Evolutionary conservation across 768 basidiomycete genomes (phyloP).

Genomic region (Leccinum aurantiacum): DNA sequence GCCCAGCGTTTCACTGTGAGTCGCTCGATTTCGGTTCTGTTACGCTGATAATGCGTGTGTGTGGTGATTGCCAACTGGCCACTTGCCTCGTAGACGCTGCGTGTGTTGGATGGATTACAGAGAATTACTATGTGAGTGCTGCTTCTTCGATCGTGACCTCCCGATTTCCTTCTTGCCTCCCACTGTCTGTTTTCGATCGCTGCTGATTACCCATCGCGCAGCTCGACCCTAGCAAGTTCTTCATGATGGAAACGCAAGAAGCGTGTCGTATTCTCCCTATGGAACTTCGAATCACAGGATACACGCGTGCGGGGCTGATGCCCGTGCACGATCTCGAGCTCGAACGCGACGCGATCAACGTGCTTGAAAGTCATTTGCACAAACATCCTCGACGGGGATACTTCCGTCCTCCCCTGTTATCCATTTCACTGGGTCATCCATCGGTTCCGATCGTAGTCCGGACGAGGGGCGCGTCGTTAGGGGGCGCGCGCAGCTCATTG

Average conservation of each 20-base stretch:
- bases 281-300: slow-evolving; percentile 43
- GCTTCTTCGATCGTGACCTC: background rate
- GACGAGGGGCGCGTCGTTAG: slow-evolving; percentile 35
- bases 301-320: slow-evolving; percentile 31
- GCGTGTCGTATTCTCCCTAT: slow-evolving; percentile 55
- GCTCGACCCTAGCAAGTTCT: slow-evolving; percentile 33
- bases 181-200: background rate
- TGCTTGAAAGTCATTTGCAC: slow-evolving; percentile 8
- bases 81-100: slow-evolving; percentile 40
- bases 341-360: slow-evolving; percentile 9
- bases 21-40: background rate
- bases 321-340: slow-evolving; percentile 15
- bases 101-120: slow-evolving; percentile 62
- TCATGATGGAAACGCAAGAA: slow-evolving; percentile 37
- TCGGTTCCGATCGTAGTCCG: slow-evolving; percentile 37
- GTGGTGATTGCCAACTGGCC: background rate
- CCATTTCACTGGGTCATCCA: slow-evolving; percentile 46
- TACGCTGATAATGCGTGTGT: no score
- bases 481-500: slow-evolving; percentile 49
- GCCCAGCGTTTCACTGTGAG: slow-evolving; percentile 35
- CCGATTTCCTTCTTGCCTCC: background rate
- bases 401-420: slow-evolving; percentile 48
- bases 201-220: slow-evolving; percentile 1
- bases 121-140: slow-evolving; percentile 48
- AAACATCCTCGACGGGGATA: slow-evolving; percentile 5